Evolutionary conservation across 177 flowering plant species (phyloP), one percentile per base, ranked within the genome.

Genomic region (Vitis hybrid): DNA sequence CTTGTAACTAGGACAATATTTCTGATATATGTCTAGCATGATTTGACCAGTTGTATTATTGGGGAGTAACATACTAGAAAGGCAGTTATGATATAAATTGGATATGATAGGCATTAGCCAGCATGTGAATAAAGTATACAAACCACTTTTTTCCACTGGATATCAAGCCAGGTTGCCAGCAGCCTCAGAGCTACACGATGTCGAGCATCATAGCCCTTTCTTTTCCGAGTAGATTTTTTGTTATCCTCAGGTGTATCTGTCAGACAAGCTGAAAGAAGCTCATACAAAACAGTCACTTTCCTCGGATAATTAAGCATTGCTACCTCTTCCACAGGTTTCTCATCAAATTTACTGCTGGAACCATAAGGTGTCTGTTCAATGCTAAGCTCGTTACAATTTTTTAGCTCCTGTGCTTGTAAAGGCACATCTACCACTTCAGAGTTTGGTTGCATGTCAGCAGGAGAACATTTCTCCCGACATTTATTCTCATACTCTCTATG

Each of bases 181-280:
- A 94, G 77, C 61, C 96, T 84, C 67, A 96, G 75, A 75, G 97
- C 97, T 53, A 86, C 95, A 52, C 99, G 97, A 77, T 94, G 94
- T 26, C 98, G 89, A 70, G 99, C 92, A 87, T 96, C 99, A 85
- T 93, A 96, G 50, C 97, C 99, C 63, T 83, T 96, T 74, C 91
- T 82, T 76, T 70, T 67, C 59, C 78, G 84, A 39, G 78, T 79
- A 66, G 55, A 45, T 26, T 84, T 87, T 79, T 89, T 88, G 48
- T 82, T 74, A 29, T 78, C 81, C 45, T 80, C 86, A 64, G 82
- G 76, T 66, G 66, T 66, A 78, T 87, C 81, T 60, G 98, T 92
- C 63, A 96, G 82, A 83, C 99, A 92, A 76, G 97, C 98, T 66
- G 98, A 88, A 69, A 96, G 92, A 76, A 96, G 93, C 79, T 89